Evolutionary conservation across 208 protist species (phyloP).

Genomic region (Trypanosoma scelopori): DNA sequence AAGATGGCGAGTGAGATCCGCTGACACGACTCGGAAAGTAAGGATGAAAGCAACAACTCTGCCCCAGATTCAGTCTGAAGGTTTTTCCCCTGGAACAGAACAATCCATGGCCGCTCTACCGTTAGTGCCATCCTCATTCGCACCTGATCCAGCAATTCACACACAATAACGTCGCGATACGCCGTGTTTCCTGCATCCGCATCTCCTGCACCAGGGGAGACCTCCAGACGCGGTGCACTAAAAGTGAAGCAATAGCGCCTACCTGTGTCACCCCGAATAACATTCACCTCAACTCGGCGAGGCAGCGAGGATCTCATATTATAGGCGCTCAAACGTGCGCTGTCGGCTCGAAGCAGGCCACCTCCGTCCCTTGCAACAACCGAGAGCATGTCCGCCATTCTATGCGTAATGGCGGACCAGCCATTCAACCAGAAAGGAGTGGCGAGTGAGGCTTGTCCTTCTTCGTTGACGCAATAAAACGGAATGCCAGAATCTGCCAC

Average conservation of each 20-base stretch:
- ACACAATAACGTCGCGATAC: conserved; percentile 14
- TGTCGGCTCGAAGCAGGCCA: background rate
- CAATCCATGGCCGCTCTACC: conserved; percentile 7
- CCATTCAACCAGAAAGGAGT: background rate
- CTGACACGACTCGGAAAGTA: conserved; percentile 15
- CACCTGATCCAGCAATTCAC: conserved; percentile 14
- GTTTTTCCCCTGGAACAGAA: conserved; percentile 25
- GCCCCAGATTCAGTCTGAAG: conserved; percentile 23
- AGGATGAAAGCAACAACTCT: conserved; percentile 18
- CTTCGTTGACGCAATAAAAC: background rate
- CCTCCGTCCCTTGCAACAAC: background rate
- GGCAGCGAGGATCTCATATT: background rate
- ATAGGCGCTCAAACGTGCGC: background rate
- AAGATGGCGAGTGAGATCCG: conserved; percentile 14
- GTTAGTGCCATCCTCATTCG: background rate
- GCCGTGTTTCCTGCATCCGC: background rate
- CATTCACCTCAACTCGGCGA: conserved; percentile 21
- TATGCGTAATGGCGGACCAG: background rate
- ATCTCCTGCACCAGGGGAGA: background rate
- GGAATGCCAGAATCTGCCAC: background rate
- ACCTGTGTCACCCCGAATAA: conserved; percentile 37
- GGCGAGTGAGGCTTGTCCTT: background rate
- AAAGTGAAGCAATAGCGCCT: conserved; percentile 26
- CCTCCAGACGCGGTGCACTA: background rate
- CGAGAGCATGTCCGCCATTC: background rate